Evolutionary conservation across 163 green algal genomes (phyloP), one percentile per base, ranked within the genome.

Genomic region (Chlorella variabilis): DNA sequence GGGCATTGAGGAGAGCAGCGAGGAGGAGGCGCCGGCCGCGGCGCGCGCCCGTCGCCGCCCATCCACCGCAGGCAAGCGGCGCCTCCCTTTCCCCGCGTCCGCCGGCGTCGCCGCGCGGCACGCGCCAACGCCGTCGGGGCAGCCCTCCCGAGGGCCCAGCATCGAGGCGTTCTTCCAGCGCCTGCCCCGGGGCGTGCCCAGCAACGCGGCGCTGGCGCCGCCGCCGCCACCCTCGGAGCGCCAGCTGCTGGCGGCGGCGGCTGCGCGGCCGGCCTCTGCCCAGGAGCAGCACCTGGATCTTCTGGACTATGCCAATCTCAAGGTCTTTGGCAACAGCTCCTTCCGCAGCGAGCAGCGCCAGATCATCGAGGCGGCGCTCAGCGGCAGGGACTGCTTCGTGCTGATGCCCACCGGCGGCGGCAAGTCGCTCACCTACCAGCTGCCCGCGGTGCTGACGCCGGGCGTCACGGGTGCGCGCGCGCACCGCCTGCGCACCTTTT

Each of bases 391-490:
- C 77, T 68, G 75, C 31, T 89, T 94, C 61, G 88, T 94, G 73
- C 82, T 97, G 41, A 91, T 97, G 86, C 93, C 93, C 11, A 94
- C 88, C 0, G 93, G 93, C 21, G 93, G 91, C 36, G 93, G 93
- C 85, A 97, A 97, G 88, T 91, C 81, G 48, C 80, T 97, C 67
- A 96, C 91, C 75, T 97, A 94, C 81, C 93, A 97, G 89, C 84
- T 95, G 63, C 91, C 91, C 33, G 87, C 91, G 21, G 75, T 94
- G 33, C 41, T 94, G 49, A 49, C 56, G 21, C 39, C 36, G 8
- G 93, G 92, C 42, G 31, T 97, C 13, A 94, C 91, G 59, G 73
- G 73, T 69, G 39, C 2, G n/a, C n/a, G n/a, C n/a, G n/a, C n/a
- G n/a, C n/a, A n/a, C n/a, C n/a, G n/a, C n/a, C n/a, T n/a, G n/a